Evolutionary conservation across 768 basidiomycete species (phyloP).

Genomic region (Phylloporus sp.): DNA sequence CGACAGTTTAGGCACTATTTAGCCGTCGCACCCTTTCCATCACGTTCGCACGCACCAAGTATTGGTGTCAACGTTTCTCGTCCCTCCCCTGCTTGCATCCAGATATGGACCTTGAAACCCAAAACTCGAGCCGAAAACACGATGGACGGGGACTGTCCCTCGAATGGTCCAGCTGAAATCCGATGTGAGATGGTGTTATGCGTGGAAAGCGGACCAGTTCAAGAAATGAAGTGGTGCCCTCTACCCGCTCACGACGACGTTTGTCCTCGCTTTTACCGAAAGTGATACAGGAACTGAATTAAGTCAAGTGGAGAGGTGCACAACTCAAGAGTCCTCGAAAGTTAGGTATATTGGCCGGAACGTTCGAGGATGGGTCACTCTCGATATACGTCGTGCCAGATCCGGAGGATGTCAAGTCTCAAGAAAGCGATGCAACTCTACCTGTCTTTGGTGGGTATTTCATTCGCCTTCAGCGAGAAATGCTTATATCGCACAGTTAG

Average conservation of each 20-base stretch:
- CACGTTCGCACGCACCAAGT: constrained; percentile 56
- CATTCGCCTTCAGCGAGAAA: not conserved
- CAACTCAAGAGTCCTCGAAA: constrained; percentile 42
- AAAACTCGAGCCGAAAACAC: constrained; percentile 4
- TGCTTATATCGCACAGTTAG: constrained; percentile 40
- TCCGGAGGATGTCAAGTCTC: constrained; percentile 49
- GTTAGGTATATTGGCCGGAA: constrained; percentile 79
- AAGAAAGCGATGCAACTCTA: constrained; percentile 22
- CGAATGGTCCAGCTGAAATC: constrained; percentile 35
- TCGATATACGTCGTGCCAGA: constrained; percentile 78
- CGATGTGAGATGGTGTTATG: constrained; percentile 84
- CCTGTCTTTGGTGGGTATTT: constrained; percentile 50
- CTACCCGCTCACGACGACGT: constrained; percentile 71
- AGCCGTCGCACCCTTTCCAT: constrained; percentile 74
- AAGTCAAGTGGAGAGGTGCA: constrained; percentile 16
- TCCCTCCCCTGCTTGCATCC: constrained; percentile 66
- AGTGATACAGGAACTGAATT: not conserved
- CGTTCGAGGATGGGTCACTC: constrained; percentile 85
- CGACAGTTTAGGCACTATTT: constrained; percentile 70
- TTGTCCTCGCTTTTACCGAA: constrained; percentile 14
- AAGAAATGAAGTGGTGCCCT: constrained; percentile 91
- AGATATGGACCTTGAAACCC: constrained; percentile 72
- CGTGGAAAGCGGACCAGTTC: constrained; percentile 72
- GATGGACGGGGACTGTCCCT: constrained; percentile 25
- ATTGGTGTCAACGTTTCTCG: constrained; percentile 58